phyloP scores from a whole-genome alignment of 805 yeast species.

The Sugiyamaella valdiviana region DNA sequence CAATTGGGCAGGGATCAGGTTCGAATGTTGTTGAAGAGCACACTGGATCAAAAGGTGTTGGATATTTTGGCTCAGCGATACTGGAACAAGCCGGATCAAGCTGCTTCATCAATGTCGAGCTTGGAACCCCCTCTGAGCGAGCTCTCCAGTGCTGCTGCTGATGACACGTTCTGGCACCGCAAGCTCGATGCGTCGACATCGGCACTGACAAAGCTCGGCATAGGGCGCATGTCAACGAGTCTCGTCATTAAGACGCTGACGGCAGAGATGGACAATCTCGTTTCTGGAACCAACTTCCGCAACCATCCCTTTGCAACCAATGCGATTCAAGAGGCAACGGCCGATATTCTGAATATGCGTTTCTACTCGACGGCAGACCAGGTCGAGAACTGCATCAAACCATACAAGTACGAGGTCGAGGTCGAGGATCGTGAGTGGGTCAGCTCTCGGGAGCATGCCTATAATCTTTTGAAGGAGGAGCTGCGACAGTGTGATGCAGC shows the following conservation, averaged over 20 bases:
- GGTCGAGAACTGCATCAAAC: slow-evolving; percentile 96
- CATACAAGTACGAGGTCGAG: slow-evolving; percentile 95
- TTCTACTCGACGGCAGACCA: slow-evolving; percentile 94
- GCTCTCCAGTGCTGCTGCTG: slow-evolving; percentile 50
- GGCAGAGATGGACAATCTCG: slow-evolving; percentile 68
- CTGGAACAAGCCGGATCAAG: slow-evolving; percentile 64
- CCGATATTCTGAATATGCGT: slow-evolving; percentile 66
- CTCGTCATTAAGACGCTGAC: slow-evolving; percentile 74
- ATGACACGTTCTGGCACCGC: slow-evolving; percentile 80
- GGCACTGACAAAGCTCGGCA: slow-evolving; percentile 82
- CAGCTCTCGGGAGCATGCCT: slow-evolving; percentile 70
- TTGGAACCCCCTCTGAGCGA: slow-evolving; percentile 48
- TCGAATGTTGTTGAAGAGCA: slow-evolving; percentile 68
- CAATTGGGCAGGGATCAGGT: slow-evolving; percentile 79
- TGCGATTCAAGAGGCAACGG: slow-evolving; percentile 80
- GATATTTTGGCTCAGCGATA: slow-evolving; percentile 84
- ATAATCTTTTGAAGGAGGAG: slow-evolving; percentile 72
- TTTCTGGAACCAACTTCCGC: slow-evolving; percentile 66
- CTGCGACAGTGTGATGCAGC: slow-evolving; percentile 70
- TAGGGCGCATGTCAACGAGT: slow-evolving; percentile 83
- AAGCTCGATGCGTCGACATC: slow-evolving; percentile 81
- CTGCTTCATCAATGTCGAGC: neutral
- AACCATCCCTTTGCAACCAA: slow-evolving; percentile 83
- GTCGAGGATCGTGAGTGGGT: slow-evolving; percentile 94
- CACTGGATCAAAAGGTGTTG: slow-evolving; percentile 81